Base-by-base conservation (phyloP, 345 rosid genomes). In the Hibiscus mutabilis region DNA sequence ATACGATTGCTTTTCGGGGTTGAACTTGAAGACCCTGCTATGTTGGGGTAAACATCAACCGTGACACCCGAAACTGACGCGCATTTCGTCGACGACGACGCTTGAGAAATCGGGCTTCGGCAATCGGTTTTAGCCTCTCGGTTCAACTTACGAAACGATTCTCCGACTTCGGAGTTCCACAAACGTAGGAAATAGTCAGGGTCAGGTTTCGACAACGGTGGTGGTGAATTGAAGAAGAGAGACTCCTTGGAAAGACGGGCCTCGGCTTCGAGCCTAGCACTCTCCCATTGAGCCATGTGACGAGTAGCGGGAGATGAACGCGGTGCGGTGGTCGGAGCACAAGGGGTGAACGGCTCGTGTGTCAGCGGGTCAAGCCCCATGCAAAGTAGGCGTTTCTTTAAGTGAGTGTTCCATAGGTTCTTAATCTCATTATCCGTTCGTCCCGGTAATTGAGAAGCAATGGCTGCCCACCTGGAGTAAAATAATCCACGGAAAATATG, bases 251-350 rank as follows among this genome's bases (percentile, higher is more conserved):
- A 91, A 27, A 95, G 96, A 58, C 98, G 83, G 0, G 97, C 97
- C 72, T 95, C 99, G 15, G 99, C 99, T 85, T 95, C 97, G 5
- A 95, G 94, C 62, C 99, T 82, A 19, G 97, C 97, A 57, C 94
- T 90, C 82, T 95, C 99, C 99, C 99, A 95, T 15, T 95, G 99
- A 21, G 99, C 86, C 97, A 90, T 92, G 80, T 95, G 99, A 11
- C 99, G 93, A 0, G 97, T 92, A 35, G 85, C 68, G 0, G 92
- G 12, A 40, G 11, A 85, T 8, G 87, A 76, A 2, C 92, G 86
- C 10, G 90, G 70, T 61, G 78, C 83, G 27, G 58, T 77, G 33
- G 63, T 69, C 60, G 85, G 65, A 6, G 90, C 90, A 35, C 69
- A 57, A 6, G 79, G 49, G 19, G 78, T 24, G 33, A 90, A 71